phyloP scores from a whole-genome alignment of 2,329 filamentous ascomycete genomes.

The Acrocalymma vagum region DNA sequence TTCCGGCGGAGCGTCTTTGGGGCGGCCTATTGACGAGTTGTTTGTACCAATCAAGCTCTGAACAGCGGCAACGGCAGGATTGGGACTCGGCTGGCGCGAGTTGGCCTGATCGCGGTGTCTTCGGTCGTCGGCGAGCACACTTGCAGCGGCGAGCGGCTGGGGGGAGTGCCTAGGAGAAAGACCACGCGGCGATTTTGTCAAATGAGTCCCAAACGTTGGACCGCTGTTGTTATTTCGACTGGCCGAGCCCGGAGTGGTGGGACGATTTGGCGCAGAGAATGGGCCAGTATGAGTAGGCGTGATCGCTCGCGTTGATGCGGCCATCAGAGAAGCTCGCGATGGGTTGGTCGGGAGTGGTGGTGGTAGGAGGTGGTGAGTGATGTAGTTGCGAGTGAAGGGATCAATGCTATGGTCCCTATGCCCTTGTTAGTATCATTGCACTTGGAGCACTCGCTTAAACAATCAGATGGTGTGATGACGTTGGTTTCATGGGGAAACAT shows the following conservation, averaged over 20 bases:
- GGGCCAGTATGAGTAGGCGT: constrained; percentile 53
- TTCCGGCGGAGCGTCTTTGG: constrained; percentile 52
- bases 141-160: constrained; percentile 56
- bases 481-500: too few relatives aligned
- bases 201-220: constrained; percentile 45
- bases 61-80: constrained; percentile 55
- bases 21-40: constrained; percentile 51
- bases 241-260: constrained; percentile 49
- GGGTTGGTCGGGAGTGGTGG: too few relatives aligned
- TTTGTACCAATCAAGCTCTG: constrained; percentile 53
- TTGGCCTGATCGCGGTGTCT: constrained; percentile 50
- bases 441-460: too few relatives aligned
- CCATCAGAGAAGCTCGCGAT: too few relatives aligned
- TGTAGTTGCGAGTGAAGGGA: too few relatives aligned
- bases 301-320: constrained; percentile 52
- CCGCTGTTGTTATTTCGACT: constrained; percentile 33
- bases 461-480: too few relatives aligned
- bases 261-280: constrained; percentile 48
- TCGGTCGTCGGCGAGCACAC: constrained; percentile 58
- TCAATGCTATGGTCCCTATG: too few relatives aligned
- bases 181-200: constrained; percentile 53
- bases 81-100: constrained; percentile 57
- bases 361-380: too few relatives aligned
- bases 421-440: too few relatives aligned
- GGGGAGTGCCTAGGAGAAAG: constrained; percentile 52